Evolutionary conservation across 345 rosid genomes (phyloP), one percentile per base, ranked within the genome.

Genomic region (Boechera retrofracta): DNA sequence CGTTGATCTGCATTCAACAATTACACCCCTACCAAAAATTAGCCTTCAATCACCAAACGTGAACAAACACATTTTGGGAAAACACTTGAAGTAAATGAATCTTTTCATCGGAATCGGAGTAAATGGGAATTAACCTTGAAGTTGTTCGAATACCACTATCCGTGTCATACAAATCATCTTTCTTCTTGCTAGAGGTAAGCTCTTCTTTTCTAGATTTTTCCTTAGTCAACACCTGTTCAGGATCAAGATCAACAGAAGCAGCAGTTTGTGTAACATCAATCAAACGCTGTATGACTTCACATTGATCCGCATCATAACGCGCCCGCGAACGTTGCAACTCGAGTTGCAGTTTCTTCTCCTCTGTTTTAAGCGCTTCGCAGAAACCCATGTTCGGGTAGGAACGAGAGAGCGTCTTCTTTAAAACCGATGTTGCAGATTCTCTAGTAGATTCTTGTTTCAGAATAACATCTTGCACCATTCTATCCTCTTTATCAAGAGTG

Each of bases 401-500:
- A 75, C 87, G 85, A 74, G 98, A 89, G 13, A 94, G 83, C 32
- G 89, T 84, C 62, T 90, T 94, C 76, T 94, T 86, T 79, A 94
- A 74, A 72, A 89, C 82, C 24, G 84, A 42, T 0, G 64, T 33
- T 32, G 91, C 75, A 4, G 86, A 89, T 62, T 89, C 85, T 76
- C 71, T 80, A 7, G 89, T 78, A 16, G 93, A 86, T 71, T 89
- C 98, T 13, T 89, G 90, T 59, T 85, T 87, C 82, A 94, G 32
- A 48, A 94, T 89, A 60, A 89, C 84, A 82, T 84, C 85, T 73
- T 94, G 98, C 82, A 92, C 86, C 77, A 82, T 86, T 77, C 83
- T 87, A 62, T 94, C 97, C 79, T 92, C 98, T 66, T 89, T 93
- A 53, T 94, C 98, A 44, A 94, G 73, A n/a, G 92, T 94, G 72